Percentiles rank a stretch among this genome's conserved stretches.
Conservation (phyloP, 768 basidiomycete genomes). For the Crepidotus variabilis region DNA sequence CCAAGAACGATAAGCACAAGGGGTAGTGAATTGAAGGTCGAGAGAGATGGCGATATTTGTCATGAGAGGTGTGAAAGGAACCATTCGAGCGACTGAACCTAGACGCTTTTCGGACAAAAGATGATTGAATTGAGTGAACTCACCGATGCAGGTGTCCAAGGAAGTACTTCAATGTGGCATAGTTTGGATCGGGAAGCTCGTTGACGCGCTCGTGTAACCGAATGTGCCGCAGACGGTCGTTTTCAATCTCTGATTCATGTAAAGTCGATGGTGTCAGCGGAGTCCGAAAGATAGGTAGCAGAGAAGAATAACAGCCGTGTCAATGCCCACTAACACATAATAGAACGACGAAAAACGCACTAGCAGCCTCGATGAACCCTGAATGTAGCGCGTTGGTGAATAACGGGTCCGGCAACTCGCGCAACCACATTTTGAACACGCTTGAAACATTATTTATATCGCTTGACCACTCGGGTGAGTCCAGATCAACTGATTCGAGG, state of each 20-base stretch:
- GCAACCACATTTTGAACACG: slow-evolving; percentile 91
- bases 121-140: slow-evolving; percentile 16
- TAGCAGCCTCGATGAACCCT: slow-evolving; percentile 93
- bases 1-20: background rate
- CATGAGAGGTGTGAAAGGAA: background rate
- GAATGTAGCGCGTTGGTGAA: slow-evolving; percentile 81
- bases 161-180: slow-evolving; percentile 93
- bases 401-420: slow-evolving; percentile 93
- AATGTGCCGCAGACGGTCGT: slow-evolving; percentile 92
- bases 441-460: slow-evolving; percentile 98
- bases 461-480: slow-evolving; percentile 84
- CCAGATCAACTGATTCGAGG: slow-evolving; percentile 81
- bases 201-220: slow-evolving; percentile 96
- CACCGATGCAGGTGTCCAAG: slow-evolving; percentile 92
- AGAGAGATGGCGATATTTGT: background rate
- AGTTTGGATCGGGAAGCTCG: slow-evolving; percentile 97
- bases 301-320: background rate
- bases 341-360: slow-evolving; percentile 43
- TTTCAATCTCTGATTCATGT: slow-evolving; percentile 68
- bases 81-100: background rate
- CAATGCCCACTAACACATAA: too few species aligned
- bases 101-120: background rate
- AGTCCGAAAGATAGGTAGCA: background rate
- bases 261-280: background rate
- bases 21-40: background rate